These are phyloP conservation scores for Carex cristatella DNA, from an alignment of 176 grass and related monocot genomes.

Conservation along the genomic window DNA sequence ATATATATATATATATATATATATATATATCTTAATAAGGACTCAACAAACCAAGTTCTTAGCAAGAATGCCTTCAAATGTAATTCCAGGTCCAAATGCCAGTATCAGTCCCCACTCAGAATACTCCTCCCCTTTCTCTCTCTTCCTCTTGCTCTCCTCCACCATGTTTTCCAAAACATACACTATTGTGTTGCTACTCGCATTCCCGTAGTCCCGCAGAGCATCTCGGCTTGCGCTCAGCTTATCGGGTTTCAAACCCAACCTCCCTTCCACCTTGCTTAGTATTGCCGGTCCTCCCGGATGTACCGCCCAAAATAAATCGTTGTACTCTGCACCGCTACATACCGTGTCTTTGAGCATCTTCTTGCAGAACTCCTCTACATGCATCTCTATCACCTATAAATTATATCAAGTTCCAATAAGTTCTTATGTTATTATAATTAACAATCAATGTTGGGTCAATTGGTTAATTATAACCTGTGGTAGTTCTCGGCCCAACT, in stretches of 20 bases:
- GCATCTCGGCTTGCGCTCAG: constrained; percentile 51
- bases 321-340: constrained; percentile 17
- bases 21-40: not conserved
- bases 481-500: constrained; percentile 64
- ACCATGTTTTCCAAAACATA: constrained; percentile 74
- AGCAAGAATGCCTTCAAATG: constrained; percentile 79
- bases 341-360: constrained; percentile 39
- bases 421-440: too few relatives aligned
- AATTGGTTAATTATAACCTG: constrained; percentile 22
- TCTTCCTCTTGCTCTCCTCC: constrained; percentile 50
- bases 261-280: constrained; percentile 50
- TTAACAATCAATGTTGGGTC: too few relatives aligned
- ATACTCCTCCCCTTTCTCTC: constrained; percentile 25
- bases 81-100: constrained; percentile 79
- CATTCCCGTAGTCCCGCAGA: constrained; percentile 70
- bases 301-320: constrained; percentile 85
- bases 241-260: constrained; percentile 41
- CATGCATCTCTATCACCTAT: constrained; percentile 55
- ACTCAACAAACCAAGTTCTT: constrained; percentile 41
- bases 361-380: constrained; percentile 65
- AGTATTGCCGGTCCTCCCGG: constrained; percentile 75
- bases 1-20: too few relatives aligned
- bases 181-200: constrained; percentile 75
- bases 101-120: constrained; percentile 75
- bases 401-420: too few relatives aligned